These are phyloP conservation scores for Zymoseptoria passerinii DNA, from an alignment of 2,329 filamentous ascomycete genomes.

Conservation along the genomic window DNA sequence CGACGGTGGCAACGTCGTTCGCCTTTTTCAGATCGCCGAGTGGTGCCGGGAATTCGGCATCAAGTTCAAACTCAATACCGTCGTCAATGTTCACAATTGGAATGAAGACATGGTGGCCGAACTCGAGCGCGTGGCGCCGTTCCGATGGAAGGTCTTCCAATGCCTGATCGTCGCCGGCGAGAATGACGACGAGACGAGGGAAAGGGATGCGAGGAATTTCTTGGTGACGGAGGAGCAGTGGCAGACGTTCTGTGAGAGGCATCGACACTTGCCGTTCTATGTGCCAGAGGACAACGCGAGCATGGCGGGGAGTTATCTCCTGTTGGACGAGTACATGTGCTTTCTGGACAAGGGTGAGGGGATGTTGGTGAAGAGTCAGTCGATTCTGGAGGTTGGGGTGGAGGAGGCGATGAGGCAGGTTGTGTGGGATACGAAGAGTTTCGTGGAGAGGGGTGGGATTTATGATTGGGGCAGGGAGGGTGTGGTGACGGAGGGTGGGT, in stretches of 20 bases:
- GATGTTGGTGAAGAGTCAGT: constrained; percentile 25
- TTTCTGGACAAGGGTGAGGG: constrained; percentile 41
- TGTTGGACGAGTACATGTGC: constrained; percentile 46
- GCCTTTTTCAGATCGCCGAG: constrained; percentile 37
- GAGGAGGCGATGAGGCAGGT: constrained; percentile 38
- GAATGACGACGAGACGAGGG: constrained; percentile 36
- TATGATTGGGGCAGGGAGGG: constrained; percentile 37
- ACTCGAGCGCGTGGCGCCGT: constrained; percentile 38
- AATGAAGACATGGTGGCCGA: constrained; percentile 34
- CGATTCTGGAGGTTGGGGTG: constrained; percentile 43
- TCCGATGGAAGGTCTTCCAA: constrained; percentile 50
- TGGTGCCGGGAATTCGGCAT: constrained; percentile 43
- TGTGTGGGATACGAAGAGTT: constrained; percentile 40
- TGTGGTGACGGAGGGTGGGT: background rate
- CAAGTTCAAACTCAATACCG: constrained; percentile 52
- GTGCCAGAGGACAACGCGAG: constrained; percentile 43
- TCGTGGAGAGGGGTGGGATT: constrained; percentile 38
- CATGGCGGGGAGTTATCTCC: constrained; percentile 46
- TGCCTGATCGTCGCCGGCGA: constrained; percentile 44
- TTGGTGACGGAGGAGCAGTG: constrained; percentile 42
- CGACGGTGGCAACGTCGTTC: constrained; percentile 39
- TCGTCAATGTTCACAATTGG: constrained; percentile 43
- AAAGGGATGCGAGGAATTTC: constrained; percentile 34
- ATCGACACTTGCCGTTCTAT: constrained; percentile 35
- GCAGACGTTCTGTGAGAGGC: constrained; percentile 38